Conservation (phyloP, 257 asterid species). For the Nicotiana benthamiana region DNA sequence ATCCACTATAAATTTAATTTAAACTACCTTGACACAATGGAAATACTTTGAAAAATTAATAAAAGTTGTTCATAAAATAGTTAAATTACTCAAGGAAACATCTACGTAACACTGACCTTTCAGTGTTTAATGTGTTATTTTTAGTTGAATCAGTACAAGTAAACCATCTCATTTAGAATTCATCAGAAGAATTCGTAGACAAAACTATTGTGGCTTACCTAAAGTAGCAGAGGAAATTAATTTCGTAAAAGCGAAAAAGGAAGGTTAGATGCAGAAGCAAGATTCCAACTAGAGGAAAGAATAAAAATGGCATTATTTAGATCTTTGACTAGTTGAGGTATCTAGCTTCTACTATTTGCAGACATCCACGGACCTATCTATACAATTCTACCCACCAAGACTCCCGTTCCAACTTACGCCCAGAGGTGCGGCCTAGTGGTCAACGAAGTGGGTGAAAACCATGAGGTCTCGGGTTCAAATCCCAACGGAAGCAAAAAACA, state of each 20-base stretch:
- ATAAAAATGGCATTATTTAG: neutral
- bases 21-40: neutral
- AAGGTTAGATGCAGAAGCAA: neutral
- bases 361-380: neutral
- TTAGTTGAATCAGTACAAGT: neutral
- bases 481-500: too few species aligned
- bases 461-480: too few species aligned
- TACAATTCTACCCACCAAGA: neutral
- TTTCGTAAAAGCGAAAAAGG: neutral
- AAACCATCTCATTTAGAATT: neutral
- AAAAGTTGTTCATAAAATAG: neutral
- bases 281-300: neutral
- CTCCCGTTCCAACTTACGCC: neutral
- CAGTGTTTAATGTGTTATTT: neutral
- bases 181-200: neutral
- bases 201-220: neutral
- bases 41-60: neutral
- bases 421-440: too few species aligned
- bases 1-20: neutral
- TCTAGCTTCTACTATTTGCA: neutral
- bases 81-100: neutral
- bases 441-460: too few species aligned
- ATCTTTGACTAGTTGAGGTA: neutral
- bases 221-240: neutral
- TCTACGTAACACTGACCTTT: neutral